Conservation (phyloP, 148 eudicot species). For the Rhododendron ferrugineum region DNA sequence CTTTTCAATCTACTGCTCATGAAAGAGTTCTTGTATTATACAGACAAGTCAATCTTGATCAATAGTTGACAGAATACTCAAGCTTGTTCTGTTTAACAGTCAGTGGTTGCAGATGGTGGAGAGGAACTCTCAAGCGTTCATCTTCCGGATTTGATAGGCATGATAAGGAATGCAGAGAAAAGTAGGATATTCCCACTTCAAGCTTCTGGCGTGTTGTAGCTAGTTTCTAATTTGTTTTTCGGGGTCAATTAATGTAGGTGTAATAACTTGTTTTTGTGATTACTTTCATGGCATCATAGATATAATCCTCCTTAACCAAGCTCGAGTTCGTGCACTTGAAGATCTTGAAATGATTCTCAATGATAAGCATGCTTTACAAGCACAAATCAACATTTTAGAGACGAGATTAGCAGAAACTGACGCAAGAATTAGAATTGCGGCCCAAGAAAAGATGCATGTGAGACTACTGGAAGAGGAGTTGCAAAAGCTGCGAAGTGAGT, state of each 20-base stretch:
- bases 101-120: constrained; percentile 28
- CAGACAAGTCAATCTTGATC: not conserved
- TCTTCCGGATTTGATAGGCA: constrained; percentile 66
- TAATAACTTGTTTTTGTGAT: constrained; percentile 10
- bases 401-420: constrained; percentile 82
- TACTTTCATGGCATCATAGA: constrained; percentile 36
- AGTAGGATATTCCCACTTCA: constrained; percentile 38
- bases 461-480: constrained; percentile 67
- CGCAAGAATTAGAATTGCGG: constrained; percentile 60
- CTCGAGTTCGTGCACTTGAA: constrained; percentile 75
- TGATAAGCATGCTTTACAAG: constrained; percentile 77
- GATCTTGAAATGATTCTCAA: constrained; percentile 57
- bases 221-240: not conserved
- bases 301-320: constrained; percentile 83
- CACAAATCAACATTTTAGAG: constrained; percentile 69
- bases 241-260: not conserved
- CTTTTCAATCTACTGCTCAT: not conserved
- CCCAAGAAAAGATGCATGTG: constrained; percentile 70
- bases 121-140: constrained; percentile 38
- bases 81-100: constrained; percentile 37
- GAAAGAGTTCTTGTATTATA: not conserved
- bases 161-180: constrained; percentile 90
- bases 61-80: not conserved
- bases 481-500: constrained; percentile 52
- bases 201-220: not conserved